Conservation (phyloP, 148 eudicot genomes). For the Agrostemma githago region DNA sequence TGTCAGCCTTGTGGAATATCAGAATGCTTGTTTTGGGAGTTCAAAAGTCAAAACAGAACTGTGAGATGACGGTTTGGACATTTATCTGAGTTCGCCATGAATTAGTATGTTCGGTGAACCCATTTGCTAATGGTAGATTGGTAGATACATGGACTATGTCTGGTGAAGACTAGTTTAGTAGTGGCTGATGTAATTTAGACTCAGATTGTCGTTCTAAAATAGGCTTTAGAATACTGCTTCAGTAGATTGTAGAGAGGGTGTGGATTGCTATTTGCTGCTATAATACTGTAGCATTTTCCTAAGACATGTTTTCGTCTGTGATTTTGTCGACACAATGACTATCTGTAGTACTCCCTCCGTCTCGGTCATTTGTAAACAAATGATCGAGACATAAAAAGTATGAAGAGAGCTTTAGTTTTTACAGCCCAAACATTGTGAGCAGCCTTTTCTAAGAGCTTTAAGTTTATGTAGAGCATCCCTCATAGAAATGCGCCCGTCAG, state of each 20-base stretch:
- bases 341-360: not conserved
- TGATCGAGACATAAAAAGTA: no score
- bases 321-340: not conserved
- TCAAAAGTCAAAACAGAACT: not conserved
- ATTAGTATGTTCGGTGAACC: no score
- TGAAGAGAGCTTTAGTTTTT: no score
- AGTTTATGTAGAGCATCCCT: constrained; percentile 44
- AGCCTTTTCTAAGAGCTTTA: constrained; percentile 24
- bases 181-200: no score
- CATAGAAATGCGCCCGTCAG: constrained; percentile 39
- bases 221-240: no score
- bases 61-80: not conserved
- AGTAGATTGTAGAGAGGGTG: not conserved
- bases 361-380: not conserved
- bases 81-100: not conserved
- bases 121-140: no score
- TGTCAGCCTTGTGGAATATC: not conserved
- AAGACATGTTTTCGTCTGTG: not conserved
- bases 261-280: no score
- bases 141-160: no score
- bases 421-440: not conserved
- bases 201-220: no score
- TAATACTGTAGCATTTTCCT: not conserved
- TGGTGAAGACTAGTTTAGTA: no score
- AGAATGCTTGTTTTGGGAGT: not conserved